Conservation (phyloP, 345 rosid genomes). For the Citropsis articulata region DNA sequence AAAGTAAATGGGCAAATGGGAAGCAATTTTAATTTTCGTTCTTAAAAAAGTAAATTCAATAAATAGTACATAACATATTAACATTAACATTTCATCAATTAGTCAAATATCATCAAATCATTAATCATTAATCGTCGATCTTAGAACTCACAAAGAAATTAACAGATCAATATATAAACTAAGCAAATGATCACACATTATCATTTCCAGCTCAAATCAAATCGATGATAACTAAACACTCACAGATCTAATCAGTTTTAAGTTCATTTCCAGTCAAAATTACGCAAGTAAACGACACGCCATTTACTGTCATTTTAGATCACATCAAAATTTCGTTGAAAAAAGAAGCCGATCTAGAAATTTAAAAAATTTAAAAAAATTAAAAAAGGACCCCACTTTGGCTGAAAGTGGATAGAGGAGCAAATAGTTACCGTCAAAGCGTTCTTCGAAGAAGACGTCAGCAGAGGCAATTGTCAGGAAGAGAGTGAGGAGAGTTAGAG, state of each 20-base stretch:
- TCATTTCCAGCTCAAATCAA: background rate
- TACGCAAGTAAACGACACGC: background rate
- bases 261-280: conserved; percentile 1
- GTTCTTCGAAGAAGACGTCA: conserved; percentile 82
- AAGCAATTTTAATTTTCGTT: background rate
- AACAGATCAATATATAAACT: background rate
- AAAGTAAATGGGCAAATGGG: background rate
- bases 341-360: conserved; percentile 10
- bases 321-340: conserved; percentile 9
- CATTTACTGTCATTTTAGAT: background rate
- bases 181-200: background rate
- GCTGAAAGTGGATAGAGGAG: background rate
- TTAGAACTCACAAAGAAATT: background rate
- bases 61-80: too few species aligned
- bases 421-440: conserved; percentile 63
- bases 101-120: background rate
- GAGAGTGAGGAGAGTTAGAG: conserved; percentile 30
- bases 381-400: background rate
- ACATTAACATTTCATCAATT: background rate
- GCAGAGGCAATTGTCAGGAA: conserved; percentile 51
- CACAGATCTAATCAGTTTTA: conserved; percentile 20
- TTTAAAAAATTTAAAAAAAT: background rate
- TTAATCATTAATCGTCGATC: background rate
- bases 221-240: background rate
- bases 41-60: background rate